phyloP scores from a whole-genome alignment of 2,329 filamentous ascomycete genomes.

The Hypoxylon sp. region DNA sequence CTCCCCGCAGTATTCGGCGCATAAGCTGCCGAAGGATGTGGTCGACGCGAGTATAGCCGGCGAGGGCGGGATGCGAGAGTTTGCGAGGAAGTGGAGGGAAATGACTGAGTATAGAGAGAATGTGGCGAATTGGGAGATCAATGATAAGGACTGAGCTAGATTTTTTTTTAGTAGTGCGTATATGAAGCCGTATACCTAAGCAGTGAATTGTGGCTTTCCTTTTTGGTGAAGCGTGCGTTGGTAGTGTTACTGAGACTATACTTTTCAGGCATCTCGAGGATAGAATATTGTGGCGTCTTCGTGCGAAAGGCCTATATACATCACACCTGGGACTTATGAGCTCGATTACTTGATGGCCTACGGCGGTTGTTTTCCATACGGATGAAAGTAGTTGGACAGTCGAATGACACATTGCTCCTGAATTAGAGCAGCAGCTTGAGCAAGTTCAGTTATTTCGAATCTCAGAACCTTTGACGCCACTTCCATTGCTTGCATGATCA shows the following conservation, averaged over 20 bases:
- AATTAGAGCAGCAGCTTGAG: no score
- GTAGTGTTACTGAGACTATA: no score
- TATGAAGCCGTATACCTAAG: background rate
- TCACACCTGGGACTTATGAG: no score
- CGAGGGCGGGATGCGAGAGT: slow-evolving; percentile 83
- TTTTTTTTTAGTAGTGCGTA: background rate
- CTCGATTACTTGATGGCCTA: background rate
- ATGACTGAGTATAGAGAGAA: slow-evolving; percentile 55
- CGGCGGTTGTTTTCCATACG: background rate
- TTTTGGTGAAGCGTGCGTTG: no score
- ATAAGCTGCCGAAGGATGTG: slow-evolving; percentile 94
- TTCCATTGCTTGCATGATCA: no score
- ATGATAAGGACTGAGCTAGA: slow-evolving; percentile 36
- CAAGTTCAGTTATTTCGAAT: no score
- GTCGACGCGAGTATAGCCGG: slow-evolving; percentile 78
- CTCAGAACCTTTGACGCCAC: no score
- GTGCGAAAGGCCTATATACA: no score
- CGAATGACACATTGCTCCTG: background rate
- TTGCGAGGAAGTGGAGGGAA: slow-evolving; percentile 80
- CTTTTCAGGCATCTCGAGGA: no score
- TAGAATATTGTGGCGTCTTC: no score
- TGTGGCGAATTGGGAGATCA: slow-evolving; percentile 48
- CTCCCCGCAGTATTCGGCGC: slow-evolving; percentile 89
- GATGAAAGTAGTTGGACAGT: background rate
- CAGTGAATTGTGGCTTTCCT: background rate